A percentile compares a stretch with the other conserved stretches of the same genome.
These are phyloP conservation scores for Agaricus sinodeliciosus DNA, from an alignment of 768 basidiomycete genomes.

Conservation along the genomic window DNA sequence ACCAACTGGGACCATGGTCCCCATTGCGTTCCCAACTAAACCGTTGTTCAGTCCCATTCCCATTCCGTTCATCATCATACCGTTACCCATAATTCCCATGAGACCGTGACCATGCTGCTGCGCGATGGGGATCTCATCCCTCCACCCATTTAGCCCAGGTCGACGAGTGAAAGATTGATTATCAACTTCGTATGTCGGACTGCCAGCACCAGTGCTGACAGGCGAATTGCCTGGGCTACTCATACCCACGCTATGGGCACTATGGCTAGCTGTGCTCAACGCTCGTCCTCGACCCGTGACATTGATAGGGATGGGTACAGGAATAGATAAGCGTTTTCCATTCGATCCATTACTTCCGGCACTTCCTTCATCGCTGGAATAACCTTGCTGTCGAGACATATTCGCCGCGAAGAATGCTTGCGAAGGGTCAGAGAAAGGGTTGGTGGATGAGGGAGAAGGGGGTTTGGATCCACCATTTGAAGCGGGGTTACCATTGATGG, in stretches of 20 bases:
- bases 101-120: slow-evolving; percentile 4
- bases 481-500: slow-evolving; percentile 7
- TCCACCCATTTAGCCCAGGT: slow-evolving; percentile 6
- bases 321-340: slow-evolving; percentile 4
- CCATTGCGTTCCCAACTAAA: slow-evolving; percentile 9
- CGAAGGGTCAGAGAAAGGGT: slow-evolving; percentile 9
- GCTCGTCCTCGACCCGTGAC: slow-evolving; percentile 4
- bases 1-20: slow-evolving; percentile 13
- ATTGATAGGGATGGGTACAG: background rate
- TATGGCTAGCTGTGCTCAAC: slow-evolving; percentile 9
- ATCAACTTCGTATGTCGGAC: slow-evolving; percentile 12
- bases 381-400: slow-evolving; percentile 11
- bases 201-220: slow-evolving; percentile 10
- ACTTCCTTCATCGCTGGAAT: slow-evolving; percentile 5
- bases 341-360: slow-evolving; percentile 9
- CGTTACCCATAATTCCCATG: slow-evolving; percentile 1
- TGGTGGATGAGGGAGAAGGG: slow-evolving; percentile 4
- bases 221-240: slow-evolving; percentile 8
- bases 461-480: slow-evolving; percentile 10
- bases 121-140: background rate
- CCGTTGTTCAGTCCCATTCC: slow-evolving; percentile 6
- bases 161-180: background rate
- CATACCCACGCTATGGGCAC: slow-evolving; percentile 1
- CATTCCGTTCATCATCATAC: slow-evolving; percentile 6
- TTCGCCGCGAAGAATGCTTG: slow-evolving; percentile 10